Evolutionary conservation across 2,329 filamentous ascomycete genomes (phyloP).

Genomic region (Emergomyces africanus): DNA sequence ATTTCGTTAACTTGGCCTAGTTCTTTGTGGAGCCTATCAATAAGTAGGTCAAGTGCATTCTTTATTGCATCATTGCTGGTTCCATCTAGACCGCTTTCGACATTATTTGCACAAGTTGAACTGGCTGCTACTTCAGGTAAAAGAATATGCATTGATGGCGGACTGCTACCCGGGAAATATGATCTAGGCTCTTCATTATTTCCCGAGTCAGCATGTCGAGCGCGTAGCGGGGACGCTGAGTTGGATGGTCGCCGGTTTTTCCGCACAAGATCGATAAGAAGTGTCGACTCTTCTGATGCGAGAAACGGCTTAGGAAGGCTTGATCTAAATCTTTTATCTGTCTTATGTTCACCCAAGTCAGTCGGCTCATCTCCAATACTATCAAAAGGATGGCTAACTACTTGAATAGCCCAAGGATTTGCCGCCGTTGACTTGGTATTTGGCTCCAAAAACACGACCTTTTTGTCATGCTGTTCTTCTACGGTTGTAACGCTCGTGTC

Average conservation of each 20-base stretch:
- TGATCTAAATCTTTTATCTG: slow-evolving; percentile 10
- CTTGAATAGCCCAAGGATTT: slow-evolving; percentile 5
- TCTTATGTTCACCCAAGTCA: slow-evolving; percentile 7
- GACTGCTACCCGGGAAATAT: neutral
- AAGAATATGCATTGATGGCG: neutral
- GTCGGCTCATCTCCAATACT: slow-evolving; percentile 2
- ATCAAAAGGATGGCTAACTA: slow-evolving; percentile 9
- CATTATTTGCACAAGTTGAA: neutral
- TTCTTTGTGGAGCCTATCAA: neutral
- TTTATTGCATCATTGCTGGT: neutral
- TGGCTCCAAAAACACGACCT: neutral
- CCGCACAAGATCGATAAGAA: slow-evolving; percentile 15
- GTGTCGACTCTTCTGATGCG: neutral
- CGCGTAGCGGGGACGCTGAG: neutral
- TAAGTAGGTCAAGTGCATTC: neutral
- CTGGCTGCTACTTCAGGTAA: neutral
- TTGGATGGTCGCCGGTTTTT: neutral
- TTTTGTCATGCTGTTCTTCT: neutral
- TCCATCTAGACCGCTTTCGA: neutral
- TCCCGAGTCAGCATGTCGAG: neutral
- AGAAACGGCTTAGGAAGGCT: slow-evolving; percentile 13
- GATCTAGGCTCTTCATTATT: neutral
- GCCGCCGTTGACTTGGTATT: neutral
- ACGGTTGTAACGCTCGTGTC: neutral
- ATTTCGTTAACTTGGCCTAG: neutral